Evolutionary conservation across 352 stramenopile genomes (phyloP).

Genomic region (Phytopythium cucurbitacearum): DNA sequence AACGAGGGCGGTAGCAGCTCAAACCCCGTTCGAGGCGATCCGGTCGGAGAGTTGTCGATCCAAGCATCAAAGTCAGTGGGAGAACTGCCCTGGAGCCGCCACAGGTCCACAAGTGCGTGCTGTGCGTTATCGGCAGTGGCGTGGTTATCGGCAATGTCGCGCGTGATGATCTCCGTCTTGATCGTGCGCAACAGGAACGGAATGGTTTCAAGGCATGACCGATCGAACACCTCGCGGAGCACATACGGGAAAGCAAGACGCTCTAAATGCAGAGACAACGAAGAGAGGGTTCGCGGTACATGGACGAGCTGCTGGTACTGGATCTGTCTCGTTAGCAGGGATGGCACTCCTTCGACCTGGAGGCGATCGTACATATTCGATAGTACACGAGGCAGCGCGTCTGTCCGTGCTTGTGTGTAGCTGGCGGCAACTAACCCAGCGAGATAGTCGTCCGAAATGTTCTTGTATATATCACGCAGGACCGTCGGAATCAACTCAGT

Average conservation of each 20-base stretch:
- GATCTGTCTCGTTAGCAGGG: constrained; percentile 38
- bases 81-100: constrained; percentile 26
- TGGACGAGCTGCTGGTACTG: constrained; percentile 31
- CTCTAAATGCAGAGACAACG: constrained; percentile 35
- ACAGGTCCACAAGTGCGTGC: constrained; percentile 47
- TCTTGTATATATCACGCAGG: constrained; percentile 50
- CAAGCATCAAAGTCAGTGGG: constrained; percentile 56
- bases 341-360: constrained; percentile 44
- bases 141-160: constrained; percentile 34
- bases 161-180: constrained; percentile 55
- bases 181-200: constrained; percentile 54
- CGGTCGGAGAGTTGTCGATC: constrained; percentile 56
- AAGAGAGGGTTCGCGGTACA: constrained; percentile 44
- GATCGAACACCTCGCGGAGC: constrained; percentile 49
- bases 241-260: constrained; percentile 59
- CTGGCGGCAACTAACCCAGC: constrained; percentile 17
- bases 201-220: constrained; percentile 56
- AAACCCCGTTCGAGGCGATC: constrained; percentile 44
- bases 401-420: constrained; percentile 20
- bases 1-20: constrained; percentile 40
- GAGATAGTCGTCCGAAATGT: constrained; percentile 52
- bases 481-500: constrained; percentile 59
- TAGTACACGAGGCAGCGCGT: constrained; percentile 53
- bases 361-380: constrained; percentile 42
- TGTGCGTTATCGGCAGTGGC: constrained; percentile 33